Evolutionary conservation across 2,329 filamentous ascomycete species (phyloP), one percentile per base, ranked within the genome.

Genomic region (Ampelomyces quisqualis): DNA sequence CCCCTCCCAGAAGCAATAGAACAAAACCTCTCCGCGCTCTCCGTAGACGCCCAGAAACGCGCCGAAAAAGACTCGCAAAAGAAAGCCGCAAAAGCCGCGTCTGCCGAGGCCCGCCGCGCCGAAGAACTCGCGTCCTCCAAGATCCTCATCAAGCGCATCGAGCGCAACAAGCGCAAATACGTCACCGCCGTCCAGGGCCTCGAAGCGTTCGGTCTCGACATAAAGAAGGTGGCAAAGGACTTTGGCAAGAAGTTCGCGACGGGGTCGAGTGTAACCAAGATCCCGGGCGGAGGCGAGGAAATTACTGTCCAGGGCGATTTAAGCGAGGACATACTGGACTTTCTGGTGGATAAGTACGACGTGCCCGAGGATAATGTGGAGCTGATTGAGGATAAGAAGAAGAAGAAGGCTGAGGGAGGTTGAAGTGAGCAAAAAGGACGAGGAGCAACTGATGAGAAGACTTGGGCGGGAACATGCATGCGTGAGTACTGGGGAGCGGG

Each of bases 241-340:
- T 84, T 97, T 56, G 93, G 93, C 49, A 98, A 97, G 80, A 97
- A 96, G 73, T 97, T 98, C 65, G 93, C 93, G 20, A 97, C 93
- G 7, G 93, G 93, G 1, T 86, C 84, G 11, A 90, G 85, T 30
- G 93, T 98, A 30, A 97, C 91, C 7, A 95, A 96, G 73, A 80
- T 86, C 1, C 80, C 89, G 0, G 84, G 82, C 40, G 89, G 88
- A 15, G 87, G 87, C 13, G 93, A 98, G 71, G 93, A 97, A 73
- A 97, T 98, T 66, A 94, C 95, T 4, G 89, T 98, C 14, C 93
- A 98, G 73, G 93, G 93, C 22, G 93, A 98, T 72, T 84, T 98
- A 49, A 95, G 90, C 68, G 88, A 93, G 60, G 93, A 98, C 72
- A 84, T 98, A 51, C 81, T 88, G 62, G 93, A 97, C 66, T 96